Evolutionary conservation across 345 rosid species (phyloP), one percentile per base, ranked within the genome.

Genomic region (Aquilaria yunnanensis): DNA sequence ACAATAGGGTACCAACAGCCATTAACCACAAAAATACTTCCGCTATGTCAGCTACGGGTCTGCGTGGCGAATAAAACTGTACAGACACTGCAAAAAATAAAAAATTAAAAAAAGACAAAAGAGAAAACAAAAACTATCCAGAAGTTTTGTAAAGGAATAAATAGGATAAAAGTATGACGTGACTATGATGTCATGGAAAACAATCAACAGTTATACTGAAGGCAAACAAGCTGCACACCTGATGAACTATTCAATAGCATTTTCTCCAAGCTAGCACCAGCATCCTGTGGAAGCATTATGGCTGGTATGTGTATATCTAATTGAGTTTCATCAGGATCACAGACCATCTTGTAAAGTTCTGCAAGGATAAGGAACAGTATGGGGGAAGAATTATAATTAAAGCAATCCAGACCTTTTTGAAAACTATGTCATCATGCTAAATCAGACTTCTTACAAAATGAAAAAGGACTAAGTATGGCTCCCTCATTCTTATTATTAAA

Each of bases 261-360:
- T 60, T 79, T 82, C 61, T 81, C 81, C 74, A 95, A 79, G 79
- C 86, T 79, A 61, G 81, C 63, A 67, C 99, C 97, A 68, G 97
- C 99, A 77, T 95, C 97, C 64, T 87, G 92, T 31, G 99, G 99
- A 32, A 95, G 97, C 85, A 95, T 81, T 71, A 95, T 87, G 4
- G 97, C 82, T 47, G 99, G 96, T 69, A 95, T 91, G 16, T 75
- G 54, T 69, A 95, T 95, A 72, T 95, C 89, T 67, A 91, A 75
- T 72, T 91, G 92, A 31, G 96, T 91, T 84, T 94, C 99, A 72
- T 91, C 86, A 16, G 96, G 96, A 50, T 95, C 97, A 69, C 99
- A 95, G 41, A 95, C 96, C 99, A 95, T 95, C 83, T 95, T 95
- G 79, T 91, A 95, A 55, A 95, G 96, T 69, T 90, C 97, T 95